These are phyloP conservation scores for Ballota nigra DNA, from an alignment of 257 asterid genomes.

Conservation along the genomic window DNA sequence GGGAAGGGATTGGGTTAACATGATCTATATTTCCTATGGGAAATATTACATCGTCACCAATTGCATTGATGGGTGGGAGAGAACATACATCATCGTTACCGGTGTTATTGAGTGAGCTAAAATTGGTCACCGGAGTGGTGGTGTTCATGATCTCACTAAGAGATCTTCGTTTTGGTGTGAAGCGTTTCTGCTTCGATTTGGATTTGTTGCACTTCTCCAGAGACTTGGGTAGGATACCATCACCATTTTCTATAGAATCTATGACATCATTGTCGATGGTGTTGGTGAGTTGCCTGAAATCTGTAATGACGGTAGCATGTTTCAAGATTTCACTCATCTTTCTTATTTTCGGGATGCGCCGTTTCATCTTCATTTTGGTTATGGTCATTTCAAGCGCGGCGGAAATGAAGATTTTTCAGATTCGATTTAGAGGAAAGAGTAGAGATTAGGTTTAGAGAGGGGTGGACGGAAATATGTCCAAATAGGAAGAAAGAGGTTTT, in stretches of 20 bases:
- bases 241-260: constrained; percentile 32
- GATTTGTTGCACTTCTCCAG: neutral
- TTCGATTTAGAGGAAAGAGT: no score
- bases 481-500: no score
- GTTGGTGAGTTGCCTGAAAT: constrained; percentile 1
- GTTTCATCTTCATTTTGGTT: no score
- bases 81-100: neutral
- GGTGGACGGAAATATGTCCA: no score
- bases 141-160: neutral
- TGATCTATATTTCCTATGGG: constrained; percentile 35
- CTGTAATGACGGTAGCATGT: neutral
- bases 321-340: no score
- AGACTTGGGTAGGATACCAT: constrained; percentile 25
- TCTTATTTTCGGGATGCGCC: no score
- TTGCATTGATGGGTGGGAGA: neutral
- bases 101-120: neutral
- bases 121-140: neutral
- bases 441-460: no score
- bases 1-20: constrained; percentile 23
- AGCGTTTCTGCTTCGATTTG: neutral
- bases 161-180: no score
- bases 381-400: no score
- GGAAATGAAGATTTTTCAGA: no score
- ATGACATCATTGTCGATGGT: constrained; percentile 20
- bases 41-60: constrained; percentile 29